These are phyloP conservation scores for Tympanopsis confertula DNA, from an alignment of 2,329 filamentous ascomycete species.

Conservation along the genomic window DNA sequence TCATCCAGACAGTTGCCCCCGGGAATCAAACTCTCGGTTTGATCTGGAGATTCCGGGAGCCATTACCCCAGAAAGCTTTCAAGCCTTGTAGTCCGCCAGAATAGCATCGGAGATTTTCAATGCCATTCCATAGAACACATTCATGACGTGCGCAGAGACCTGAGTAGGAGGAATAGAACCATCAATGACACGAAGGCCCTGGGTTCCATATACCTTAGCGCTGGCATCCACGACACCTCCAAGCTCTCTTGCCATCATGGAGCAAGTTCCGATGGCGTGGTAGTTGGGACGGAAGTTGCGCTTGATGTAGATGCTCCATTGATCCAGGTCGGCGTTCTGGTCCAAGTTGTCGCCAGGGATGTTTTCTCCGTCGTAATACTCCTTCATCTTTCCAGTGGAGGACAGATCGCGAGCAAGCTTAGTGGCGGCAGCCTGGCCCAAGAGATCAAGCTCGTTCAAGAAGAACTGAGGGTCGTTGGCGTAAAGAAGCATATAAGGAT, in stretches of 20 bases:
- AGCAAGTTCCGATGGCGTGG: slow-evolving; percentile 14
- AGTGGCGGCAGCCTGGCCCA: slow-evolving; percentile 13
- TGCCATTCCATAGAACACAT: not conserved
- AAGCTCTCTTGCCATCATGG: slow-evolving; percentile 17
- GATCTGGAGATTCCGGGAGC: no score
- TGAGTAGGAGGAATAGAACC: slow-evolving; percentile 3
- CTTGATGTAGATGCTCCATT: slow-evolving; percentile 11
- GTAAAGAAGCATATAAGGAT: slow-evolving; percentile 13
- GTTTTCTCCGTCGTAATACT: not conserved
- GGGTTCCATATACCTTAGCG: slow-evolving; percentile 19
- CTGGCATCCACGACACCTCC: slow-evolving; percentile 20
- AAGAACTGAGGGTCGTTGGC: slow-evolving; percentile 12
- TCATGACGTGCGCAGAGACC: slow-evolving; percentile 1
- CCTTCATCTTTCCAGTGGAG: not conserved
- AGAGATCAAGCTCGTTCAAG: slow-evolving; percentile 13
- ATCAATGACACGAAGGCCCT: slow-evolving; percentile 21
- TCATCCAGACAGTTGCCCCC: no score
- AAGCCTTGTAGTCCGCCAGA: not conserved
- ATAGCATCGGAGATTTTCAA: not conserved
- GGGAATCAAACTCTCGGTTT: no score
- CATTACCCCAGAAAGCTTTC: no score
- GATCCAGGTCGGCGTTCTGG: slow-evolving; percentile 8
- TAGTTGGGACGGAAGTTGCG: slow-evolving; percentile 15
- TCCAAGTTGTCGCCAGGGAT: not conserved
- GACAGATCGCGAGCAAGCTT: slow-evolving; percentile 8